Percentiles rank a stretch among this genome's conserved stretches.
phyloP scores from a whole-genome alignment of 371 early-diverging fungal genomes.

The Mortierella sp. region DNA sequence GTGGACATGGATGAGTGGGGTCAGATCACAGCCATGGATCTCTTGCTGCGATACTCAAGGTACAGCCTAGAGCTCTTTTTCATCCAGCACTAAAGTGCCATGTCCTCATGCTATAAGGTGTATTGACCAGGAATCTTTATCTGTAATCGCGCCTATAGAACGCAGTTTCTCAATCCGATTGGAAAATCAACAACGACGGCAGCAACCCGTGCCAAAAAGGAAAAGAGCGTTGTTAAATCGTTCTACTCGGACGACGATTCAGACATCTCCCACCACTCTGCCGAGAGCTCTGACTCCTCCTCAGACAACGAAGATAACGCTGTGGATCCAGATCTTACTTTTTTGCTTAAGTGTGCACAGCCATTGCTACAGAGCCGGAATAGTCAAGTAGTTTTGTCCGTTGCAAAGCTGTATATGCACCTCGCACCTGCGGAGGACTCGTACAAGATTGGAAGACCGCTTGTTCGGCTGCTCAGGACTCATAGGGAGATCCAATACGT shows the following conservation, averaged over 20 bases:
- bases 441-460: slow-evolving; percentile 73
- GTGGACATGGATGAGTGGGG: slow-evolving; percentile 96
- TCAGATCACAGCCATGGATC: slow-evolving; percentile 85
- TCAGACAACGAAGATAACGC: slow-evolving; percentile 52
- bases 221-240: slow-evolving; percentile 42
- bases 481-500: slow-evolving; percentile 84
- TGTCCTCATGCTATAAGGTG: no score
- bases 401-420: slow-evolving; percentile 78
- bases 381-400: slow-evolving; percentile 87
- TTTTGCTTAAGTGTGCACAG: slow-evolving; percentile 74
- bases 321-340: slow-evolving; percentile 82
- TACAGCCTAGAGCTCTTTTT: slow-evolving; percentile 19
- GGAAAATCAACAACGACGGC: slow-evolving; percentile 8
- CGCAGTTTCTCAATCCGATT: slow-evolving; percentile 73
- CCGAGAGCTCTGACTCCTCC: slow-evolving; percentile 42
- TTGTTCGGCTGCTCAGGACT: slow-evolving; percentile 80
- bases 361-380: slow-evolving; percentile 90
- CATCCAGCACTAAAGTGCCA: not conserved
- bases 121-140: no score
- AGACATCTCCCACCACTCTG: slow-evolving; percentile 56
- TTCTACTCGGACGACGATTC: slow-evolving; percentile 63
- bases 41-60: slow-evolving; percentile 86
- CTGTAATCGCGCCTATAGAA: slow-evolving; percentile 48
- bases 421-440: slow-evolving; percentile 76
- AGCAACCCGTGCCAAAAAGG: slow-evolving; percentile 35